Evolutionary conservation across 805 yeast genomes (phyloP), one percentile per base, ranked within the genome.

Genomic region (Yueomyces sinensis): DNA sequence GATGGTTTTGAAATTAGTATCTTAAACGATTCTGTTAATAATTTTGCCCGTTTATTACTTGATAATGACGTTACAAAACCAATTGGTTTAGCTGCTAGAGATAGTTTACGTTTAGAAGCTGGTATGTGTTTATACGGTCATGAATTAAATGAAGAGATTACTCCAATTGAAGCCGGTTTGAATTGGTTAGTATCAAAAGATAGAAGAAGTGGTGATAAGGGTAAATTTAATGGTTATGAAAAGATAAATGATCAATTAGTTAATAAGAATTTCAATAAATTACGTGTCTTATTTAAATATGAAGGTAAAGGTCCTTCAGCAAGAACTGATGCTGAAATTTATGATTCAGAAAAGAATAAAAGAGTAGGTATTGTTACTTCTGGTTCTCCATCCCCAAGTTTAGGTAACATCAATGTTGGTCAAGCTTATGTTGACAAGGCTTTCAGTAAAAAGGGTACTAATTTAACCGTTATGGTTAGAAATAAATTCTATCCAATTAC

Each of bases 61-160:
- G 74, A 51, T 37, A 63, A 66, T 33, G 69, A 68, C 3, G 54
- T 62, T 11, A 82, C 84, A 32, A 74, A 72, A 54, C 94, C 95
- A 27, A 82, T 86, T 46, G 98, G 98, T 4, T 72, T 91, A 34
- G 98, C 97, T n/a, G 97, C 98, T 2, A 76, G 98, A 58, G 98
- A 91, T 57, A 82, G 96, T 9, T 66, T 91, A 44, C 74, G 98
- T 51, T 63, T 91, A 34, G 98, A 91, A 63, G 98, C 98, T 4
- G 98, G 98, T 23, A 82, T 91, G 95, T 91, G 98, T 59, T 67
- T 91, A 36, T 91, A 91, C 50, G 98, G 98, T 2, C 81, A 86
- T 54, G 98, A 91, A 58, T 67, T 91, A 48, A 72, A 70, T 41
- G 94, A 84, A 46, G 56, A 61, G 11, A 74, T 72, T 22, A 79